Conservation (phyloP, 345 rosid species). For the Ailanthus altissimus region DNA sequence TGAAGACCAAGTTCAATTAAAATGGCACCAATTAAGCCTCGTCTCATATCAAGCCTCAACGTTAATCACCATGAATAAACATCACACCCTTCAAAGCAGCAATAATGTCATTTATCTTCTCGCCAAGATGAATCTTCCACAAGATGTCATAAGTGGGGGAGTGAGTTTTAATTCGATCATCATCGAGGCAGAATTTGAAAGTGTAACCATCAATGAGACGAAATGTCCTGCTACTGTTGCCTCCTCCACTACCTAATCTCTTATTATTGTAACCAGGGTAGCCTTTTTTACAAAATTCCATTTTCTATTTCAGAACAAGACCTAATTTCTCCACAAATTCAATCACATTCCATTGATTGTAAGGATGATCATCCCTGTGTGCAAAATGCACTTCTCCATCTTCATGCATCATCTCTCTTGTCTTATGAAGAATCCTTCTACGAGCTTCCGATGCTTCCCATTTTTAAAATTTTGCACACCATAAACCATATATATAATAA, state of each 20-base stretch:
- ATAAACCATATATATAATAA: too few relatives aligned
- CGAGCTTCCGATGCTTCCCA: neutral
- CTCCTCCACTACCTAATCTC: constrained; percentile 2
- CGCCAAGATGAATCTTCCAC: too few relatives aligned
- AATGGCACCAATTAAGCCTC: too few relatives aligned
- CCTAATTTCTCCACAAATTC: neutral
- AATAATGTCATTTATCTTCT: too few relatives aligned
- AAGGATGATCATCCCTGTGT: constrained; percentile 1
- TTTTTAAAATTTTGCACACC: too few relatives aligned
- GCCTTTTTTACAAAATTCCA: neutral
- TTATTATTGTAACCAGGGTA: constrained; percentile 1
- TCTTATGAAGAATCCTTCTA: constrained; percentile 3
- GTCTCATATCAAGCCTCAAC: too few relatives aligned
- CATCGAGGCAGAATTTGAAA: too few relatives aligned
- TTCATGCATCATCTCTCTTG: neutral
- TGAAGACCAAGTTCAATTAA: too few relatives aligned
- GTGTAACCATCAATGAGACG: neutral
- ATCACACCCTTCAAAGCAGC: too few relatives aligned
- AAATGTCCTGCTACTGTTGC: constrained; percentile 1
- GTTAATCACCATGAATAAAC: too few relatives aligned
- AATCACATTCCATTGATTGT: neutral
- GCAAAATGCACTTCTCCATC: constrained; percentile 18
- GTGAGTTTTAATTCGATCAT: too few relatives aligned
- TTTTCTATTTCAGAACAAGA: constrained; percentile 4
- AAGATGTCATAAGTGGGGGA: too few relatives aligned